Conservation (phyloP, 208 protist genomes). For the Trypanosoma avium region DNA sequence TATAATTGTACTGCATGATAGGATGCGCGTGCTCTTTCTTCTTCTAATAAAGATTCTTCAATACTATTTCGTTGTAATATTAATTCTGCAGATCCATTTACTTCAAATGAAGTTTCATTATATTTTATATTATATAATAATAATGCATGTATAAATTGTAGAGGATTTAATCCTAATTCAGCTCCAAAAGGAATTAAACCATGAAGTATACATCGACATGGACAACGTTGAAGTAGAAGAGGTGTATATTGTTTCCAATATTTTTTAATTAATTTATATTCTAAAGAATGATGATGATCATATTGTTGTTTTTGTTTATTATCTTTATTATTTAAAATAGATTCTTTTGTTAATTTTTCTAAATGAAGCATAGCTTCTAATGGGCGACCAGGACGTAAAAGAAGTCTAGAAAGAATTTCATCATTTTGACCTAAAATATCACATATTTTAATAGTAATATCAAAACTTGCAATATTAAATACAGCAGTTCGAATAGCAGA, state of each 20-base stretch:
- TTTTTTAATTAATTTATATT: background rate
- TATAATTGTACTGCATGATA: slow-evolving; percentile 23
- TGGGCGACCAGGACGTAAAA: slow-evolving; percentile 23
- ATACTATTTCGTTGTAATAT: slow-evolving; percentile 36
- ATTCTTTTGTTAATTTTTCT: slow-evolving; percentile 13
- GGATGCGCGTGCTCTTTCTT: slow-evolving; percentile 9
- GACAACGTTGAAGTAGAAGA: slow-evolving; percentile 30
- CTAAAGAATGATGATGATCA: too few relatives aligned
- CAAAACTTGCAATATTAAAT: slow-evolving; percentile 14
- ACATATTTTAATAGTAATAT: slow-evolving; percentile 11
- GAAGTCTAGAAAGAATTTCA: slow-evolving; percentile 7
- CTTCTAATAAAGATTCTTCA: slow-evolving; percentile 22
- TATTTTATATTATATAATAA: slow-evolving; percentile 26
- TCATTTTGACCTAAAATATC: background rate
- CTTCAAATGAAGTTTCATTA: slow-evolving; percentile 34
- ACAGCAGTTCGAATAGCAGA: slow-evolving; percentile 10
- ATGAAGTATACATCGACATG: slow-evolving; percentile 33
- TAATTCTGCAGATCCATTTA: slow-evolving; percentile 10
- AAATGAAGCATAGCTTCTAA: slow-evolving; percentile 39
- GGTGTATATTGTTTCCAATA: slow-evolving; percentile 29
- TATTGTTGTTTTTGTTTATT: background rate
- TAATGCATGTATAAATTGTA: slow-evolving; percentile 33
- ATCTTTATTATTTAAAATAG: background rate
- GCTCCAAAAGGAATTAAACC: slow-evolving; percentile 27
- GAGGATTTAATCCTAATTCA: slow-evolving; percentile 12